A percentile compares a stretch with the other conserved stretches of the same genome.
These are phyloP conservation scores for Cryptococcus maquisensis DNA, from an alignment of 1,284 basidiomycete species.

Conservation along the genomic window DNA sequence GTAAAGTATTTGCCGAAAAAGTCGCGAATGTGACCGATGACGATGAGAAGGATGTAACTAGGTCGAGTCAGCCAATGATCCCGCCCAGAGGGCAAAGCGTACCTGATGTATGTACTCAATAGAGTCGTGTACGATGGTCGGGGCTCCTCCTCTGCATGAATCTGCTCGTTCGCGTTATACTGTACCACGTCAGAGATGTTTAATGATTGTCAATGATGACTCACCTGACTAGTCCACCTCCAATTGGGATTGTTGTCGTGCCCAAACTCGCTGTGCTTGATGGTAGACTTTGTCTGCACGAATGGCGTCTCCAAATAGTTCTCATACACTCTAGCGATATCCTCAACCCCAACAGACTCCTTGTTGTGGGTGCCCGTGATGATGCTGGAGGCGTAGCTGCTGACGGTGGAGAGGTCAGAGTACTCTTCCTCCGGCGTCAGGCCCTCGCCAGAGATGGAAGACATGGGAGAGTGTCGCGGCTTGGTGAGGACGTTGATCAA, in stretches of 20 bases:
- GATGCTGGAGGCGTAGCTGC: conserved; percentile 35
- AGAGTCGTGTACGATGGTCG: conserved; percentile 88
- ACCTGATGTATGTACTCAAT: conserved; percentile 76
- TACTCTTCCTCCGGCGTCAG: conserved; percentile 27
- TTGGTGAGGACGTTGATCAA: conserved; percentile 37
- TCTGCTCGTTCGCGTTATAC: conserved; percentile 49
- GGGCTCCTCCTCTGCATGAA: conserved; percentile 56
- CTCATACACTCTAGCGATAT: conserved; percentile 38
- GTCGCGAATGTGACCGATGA: conserved; percentile 88
- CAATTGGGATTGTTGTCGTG: conserved; percentile 46
- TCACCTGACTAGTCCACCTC: conserved; percentile 46
- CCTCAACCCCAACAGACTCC: conserved; percentile 17
- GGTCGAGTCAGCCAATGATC: not conserved
- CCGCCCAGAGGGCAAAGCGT: conserved; percentile 2
- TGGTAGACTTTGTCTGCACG: conserved; percentile 31
- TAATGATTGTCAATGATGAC: not conserved
- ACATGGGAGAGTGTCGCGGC: conserved; percentile 19
- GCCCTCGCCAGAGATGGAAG: conserved; percentile 9
- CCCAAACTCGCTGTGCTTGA: conserved; percentile 48
- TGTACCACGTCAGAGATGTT: conserved; percentile 5
- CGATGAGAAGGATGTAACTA: conserved; percentile 81
- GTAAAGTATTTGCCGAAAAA: conserved; percentile 86
- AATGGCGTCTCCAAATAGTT: conserved; percentile 40
- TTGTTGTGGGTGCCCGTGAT: conserved; percentile 7
- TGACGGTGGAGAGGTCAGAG: conserved; percentile 38